Percentiles rank a stretch among this genome's conserved stretches.
Evolutionary conservation across 1,284 basidiomycete genomes (phyloP).

Genomic region (Papiliotrema terrestris): DNA sequence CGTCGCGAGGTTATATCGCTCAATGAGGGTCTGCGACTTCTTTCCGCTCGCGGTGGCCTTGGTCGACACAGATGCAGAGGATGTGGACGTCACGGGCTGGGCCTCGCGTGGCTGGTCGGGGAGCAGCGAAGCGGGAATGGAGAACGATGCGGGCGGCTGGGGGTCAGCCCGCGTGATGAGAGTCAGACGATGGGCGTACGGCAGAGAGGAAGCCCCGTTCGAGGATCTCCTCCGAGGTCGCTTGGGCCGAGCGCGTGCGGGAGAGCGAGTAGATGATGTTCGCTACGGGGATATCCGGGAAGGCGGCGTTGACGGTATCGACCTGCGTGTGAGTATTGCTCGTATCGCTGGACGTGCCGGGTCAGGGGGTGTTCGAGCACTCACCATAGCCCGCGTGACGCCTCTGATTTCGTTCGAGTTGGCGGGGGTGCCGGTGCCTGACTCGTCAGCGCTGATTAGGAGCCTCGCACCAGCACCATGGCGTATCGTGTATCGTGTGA

Average conservation of each 20-base stretch:
- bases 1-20: conserved; percentile 31
- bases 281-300: conserved; percentile 44
- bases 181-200: conserved; percentile 16
- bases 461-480: not conserved
- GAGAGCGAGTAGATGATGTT: conserved; percentile 47
- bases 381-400: conserved; percentile 40
- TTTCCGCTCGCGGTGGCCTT: conserved; percentile 9
- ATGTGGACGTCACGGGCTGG: conserved; percentile 13
- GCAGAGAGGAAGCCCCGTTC: conserved; percentile 40
- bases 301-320: conserved; percentile 44
- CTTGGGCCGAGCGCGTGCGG: conserved; percentile 43
- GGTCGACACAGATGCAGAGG: no score
- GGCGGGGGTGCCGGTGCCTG: not conserved
- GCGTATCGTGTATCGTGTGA: no score
- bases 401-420: conserved; percentile 25
- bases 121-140: conserved; percentile 27
- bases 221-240: conserved; percentile 46
- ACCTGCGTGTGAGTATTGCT: conserved; percentile 23
- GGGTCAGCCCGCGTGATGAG: not conserved
- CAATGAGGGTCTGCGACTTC: conserved; percentile 28
- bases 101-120: conserved; percentile 17
- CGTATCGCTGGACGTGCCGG: not conserved
- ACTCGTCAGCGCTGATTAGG: not conserved
- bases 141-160: conserved; percentile 32
- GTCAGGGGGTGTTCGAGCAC: conserved; percentile 6